Conservation (phyloP, 2,329 filamentous ascomycete genomes). For the Fusarium beomiforme region DNA sequence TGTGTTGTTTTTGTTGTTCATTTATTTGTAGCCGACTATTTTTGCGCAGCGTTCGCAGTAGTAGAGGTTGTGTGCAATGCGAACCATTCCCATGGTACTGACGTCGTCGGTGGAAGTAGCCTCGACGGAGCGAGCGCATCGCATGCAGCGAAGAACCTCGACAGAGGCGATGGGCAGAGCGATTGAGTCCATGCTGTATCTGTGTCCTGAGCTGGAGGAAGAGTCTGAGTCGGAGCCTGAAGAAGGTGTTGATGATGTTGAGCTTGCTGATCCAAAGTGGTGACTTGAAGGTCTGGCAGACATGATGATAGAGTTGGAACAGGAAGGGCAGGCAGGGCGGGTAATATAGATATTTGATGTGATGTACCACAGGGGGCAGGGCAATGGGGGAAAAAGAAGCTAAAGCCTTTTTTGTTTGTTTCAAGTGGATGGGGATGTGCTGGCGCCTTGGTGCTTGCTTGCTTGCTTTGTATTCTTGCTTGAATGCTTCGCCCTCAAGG, state of each 20-base stretch:
- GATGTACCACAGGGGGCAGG: not conserved
- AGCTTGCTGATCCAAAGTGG: slow-evolving; percentile 38
- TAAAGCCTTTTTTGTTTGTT: slow-evolving; percentile 25
- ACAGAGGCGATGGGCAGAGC: slow-evolving; percentile 61
- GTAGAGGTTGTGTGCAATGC: slow-evolving; percentile 72
- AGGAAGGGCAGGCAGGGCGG: slow-evolving; percentile 14
- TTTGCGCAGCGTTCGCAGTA: slow-evolving; percentile 73
- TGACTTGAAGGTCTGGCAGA: slow-evolving; percentile 34
- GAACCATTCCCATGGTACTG: slow-evolving; percentile 68
- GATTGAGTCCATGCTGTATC: slow-evolving; percentile 61
- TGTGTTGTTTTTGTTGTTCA: not conserved
- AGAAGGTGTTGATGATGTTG: slow-evolving; percentile 33
- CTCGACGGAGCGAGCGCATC: slow-evolving; percentile 69
- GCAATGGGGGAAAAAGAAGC: slow-evolving; percentile 3
- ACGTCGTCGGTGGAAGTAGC: slow-evolving; percentile 69
- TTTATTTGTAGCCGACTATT: slow-evolving; percentile 70
- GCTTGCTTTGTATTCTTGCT: slow-evolving; percentile 4
- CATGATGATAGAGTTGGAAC: slow-evolving; percentile 18
- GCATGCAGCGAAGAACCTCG: slow-evolving; percentile 70
- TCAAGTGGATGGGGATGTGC: slow-evolving; percentile 32
- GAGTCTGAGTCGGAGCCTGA: slow-evolving; percentile 37
- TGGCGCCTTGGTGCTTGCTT: slow-evolving; percentile 21
- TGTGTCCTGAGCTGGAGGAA: slow-evolving; percentile 46
- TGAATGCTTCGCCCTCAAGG: slow-evolving; percentile 27
- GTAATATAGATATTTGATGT: slow-evolving; percentile 32